Percentiles rank a stretch among this genome's conserved stretches.
Evolutionary conservation across 768 basidiomycete genomes (phyloP).

Genomic region (Infundibulicybe gibba): DNA sequence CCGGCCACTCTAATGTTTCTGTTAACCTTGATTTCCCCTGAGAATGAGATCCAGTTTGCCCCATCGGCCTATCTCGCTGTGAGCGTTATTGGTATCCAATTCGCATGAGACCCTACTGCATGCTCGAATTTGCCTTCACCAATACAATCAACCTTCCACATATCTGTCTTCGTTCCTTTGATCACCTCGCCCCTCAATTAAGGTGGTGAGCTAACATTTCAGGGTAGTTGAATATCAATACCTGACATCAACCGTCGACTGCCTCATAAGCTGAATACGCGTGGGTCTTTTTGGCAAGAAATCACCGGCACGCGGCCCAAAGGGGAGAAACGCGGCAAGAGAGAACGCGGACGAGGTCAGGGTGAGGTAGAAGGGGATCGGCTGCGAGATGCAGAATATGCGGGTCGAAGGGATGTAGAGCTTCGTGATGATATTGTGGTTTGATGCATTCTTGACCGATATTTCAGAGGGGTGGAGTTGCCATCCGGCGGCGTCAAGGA

Average conservation of each 20-base stretch:
- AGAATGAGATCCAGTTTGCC: conserved; percentile 56
- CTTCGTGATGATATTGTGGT: conserved; percentile 37
- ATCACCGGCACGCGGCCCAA: conserved; percentile 42
- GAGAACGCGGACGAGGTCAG: conserved; percentile 54
- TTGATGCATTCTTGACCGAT: conserved; percentile 29
- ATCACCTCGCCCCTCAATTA: conserved; percentile 40
- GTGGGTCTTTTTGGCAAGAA: conserved; percentile 33
- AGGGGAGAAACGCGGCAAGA: conserved; percentile 58
- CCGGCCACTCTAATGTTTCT: conserved; percentile 49
- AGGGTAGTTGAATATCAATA: conserved; percentile 11
- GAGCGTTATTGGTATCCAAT: not conserved
- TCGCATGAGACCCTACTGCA: conserved; percentile 33
- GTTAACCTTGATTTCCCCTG: conserved; percentile 56
- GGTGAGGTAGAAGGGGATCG: conserved; percentile 67
- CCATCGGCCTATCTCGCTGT: conserved; percentile 50
- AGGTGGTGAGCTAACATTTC: not conserved
- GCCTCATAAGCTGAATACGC: conserved; percentile 60
- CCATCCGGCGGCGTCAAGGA: conserved; percentile 48
- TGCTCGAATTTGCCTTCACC: conserved; percentile 62
- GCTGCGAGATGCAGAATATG: conserved; percentile 51
- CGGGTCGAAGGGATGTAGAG: conserved; percentile 56
- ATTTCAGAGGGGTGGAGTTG: conserved; percentile 37
- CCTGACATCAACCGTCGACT: conserved; percentile 66
- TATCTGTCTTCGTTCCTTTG: conserved; percentile 59
- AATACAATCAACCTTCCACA: conserved; percentile 63